A percentile compares a stretch with the other conserved stretches of the same genome.
Evolutionary conservation across 129 eudicot genomes (phyloP).

Genomic region (Centrapalus pauciflorus): DNA sequence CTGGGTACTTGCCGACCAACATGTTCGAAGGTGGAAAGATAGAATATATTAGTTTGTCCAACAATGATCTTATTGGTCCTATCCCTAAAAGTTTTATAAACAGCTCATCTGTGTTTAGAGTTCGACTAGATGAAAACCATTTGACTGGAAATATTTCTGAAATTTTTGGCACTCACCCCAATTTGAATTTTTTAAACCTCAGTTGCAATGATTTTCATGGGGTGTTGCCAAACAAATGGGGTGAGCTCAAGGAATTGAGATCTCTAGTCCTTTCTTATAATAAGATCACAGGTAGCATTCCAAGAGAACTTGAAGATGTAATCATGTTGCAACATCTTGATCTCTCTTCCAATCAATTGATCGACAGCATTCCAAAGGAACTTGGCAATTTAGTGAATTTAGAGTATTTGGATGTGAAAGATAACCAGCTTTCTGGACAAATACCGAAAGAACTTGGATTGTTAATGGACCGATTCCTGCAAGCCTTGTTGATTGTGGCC

Average conservation of each 20-base stretch:
- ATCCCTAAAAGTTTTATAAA: conserved; percentile 29
- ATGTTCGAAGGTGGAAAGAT: conserved; percentile 14
- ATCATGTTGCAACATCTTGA: conserved; percentile 11
- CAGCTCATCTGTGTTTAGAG: conserved; percentile 24
- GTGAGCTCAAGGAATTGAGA: conserved; percentile 19
- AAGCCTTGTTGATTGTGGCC: not conserved
- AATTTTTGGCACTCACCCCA: conserved; percentile 38
- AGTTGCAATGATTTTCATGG: conserved; percentile 25
- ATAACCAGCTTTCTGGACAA: conserved; percentile 25
- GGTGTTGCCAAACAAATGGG: conserved; percentile 27
- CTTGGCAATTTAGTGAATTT: conserved; percentile 16
- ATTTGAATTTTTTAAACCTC: conserved; percentile 11
- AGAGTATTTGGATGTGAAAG: not conserved
- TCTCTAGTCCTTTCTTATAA: conserved; percentile 19
- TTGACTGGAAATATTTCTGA: conserved; percentile 33
- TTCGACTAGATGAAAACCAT: conserved; percentile 21
- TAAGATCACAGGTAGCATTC: conserved; percentile 21
- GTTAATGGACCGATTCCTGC: conserved; percentile 24
- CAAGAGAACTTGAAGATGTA: conserved; percentile 11
- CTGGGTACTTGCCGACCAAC: conserved; percentile 4
- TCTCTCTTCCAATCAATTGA: conserved; percentile 23
- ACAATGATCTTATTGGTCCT: conserved; percentile 25
- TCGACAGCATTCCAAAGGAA: conserved; percentile 24
- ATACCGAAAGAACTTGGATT: conserved; percentile 30
- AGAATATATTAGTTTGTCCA: too few relatives aligned